Conservation (phyloP, 2,329 filamentous ascomycete genomes). For the Orbilia javanica region DNA sequence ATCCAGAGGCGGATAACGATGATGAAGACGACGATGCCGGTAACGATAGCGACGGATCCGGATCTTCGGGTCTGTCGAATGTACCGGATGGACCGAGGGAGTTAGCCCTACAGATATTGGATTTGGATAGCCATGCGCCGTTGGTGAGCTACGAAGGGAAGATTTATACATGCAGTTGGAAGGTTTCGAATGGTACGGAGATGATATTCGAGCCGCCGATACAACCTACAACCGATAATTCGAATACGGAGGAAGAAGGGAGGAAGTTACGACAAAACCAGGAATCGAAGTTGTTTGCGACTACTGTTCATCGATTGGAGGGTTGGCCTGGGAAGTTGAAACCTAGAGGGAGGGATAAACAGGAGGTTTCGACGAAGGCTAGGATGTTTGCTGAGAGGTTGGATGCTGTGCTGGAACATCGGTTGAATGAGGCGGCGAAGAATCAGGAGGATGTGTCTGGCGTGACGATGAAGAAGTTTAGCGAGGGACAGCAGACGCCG, state of each 20-base stretch:
- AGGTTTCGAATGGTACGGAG: conserved; percentile 37
- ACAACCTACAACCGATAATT: background rate
- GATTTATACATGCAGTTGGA: conserved; percentile 38
- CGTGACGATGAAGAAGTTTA: conserved; percentile 54
- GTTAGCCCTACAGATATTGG: conserved; percentile 31
- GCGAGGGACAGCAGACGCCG: conserved; percentile 44
- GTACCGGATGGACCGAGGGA: background rate
- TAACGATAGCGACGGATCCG: background rate
- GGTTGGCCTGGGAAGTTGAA: conserved; percentile 41
- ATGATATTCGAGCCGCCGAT: conserved; percentile 35
- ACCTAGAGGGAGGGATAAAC: conserved; percentile 40
- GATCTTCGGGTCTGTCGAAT: background rate
- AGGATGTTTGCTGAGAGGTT: conserved; percentile 52
- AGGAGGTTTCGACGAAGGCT: conserved; percentile 55
- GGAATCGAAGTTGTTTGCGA: conserved; percentile 30
- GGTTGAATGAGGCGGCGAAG: conserved; percentile 42
- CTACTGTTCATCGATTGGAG: conserved; percentile 39
- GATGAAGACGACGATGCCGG: background rate
- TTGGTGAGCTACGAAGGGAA: conserved; percentile 54
- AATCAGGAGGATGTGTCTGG: conserved; percentile 28
- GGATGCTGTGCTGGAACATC: conserved; percentile 52
- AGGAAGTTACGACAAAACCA: conserved; percentile 23
- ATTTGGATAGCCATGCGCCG: conserved; percentile 26
- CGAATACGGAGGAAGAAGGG: conserved; percentile 11
- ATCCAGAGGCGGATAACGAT: background rate